These are phyloP conservation scores for Exsudoporus frostii DNA, from an alignment of 768 basidiomycete species.

Conservation along the genomic window DNA sequence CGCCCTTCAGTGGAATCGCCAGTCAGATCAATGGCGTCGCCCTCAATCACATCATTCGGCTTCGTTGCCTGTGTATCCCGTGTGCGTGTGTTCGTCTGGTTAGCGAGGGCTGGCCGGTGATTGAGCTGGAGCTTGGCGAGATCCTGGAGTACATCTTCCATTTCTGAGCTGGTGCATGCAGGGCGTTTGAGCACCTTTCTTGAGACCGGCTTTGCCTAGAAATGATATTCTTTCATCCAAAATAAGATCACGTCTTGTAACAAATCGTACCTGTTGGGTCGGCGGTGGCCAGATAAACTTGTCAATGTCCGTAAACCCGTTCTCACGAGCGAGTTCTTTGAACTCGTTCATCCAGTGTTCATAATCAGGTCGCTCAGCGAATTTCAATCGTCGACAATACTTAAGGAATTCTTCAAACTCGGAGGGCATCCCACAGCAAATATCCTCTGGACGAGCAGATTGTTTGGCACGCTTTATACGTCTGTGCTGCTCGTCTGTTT, in stretches of 20 bases:
- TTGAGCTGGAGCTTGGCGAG: slow-evolving; percentile 58
- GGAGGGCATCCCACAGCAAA: slow-evolving; percentile 65
- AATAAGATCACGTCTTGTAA: background rate
- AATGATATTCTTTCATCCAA: background rate
- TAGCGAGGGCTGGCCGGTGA: slow-evolving; percentile 48
- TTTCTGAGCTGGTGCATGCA: slow-evolving; percentile 37
- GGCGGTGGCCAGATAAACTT: slow-evolving; percentile 74
- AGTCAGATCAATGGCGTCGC: slow-evolving; percentile 47
- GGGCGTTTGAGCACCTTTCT: slow-evolving; percentile 14
- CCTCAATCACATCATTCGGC: slow-evolving; percentile 18
- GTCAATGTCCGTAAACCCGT: slow-evolving; percentile 56
- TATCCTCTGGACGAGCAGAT: slow-evolving; percentile 55
- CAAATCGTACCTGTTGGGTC: slow-evolving; percentile 29
- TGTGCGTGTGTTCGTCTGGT: slow-evolving; percentile 42
- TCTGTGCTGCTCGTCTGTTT: slow-evolving; percentile 60
- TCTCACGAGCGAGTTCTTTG: slow-evolving; percentile 53
- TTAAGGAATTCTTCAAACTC: slow-evolving; percentile 76
- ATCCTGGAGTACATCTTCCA: slow-evolving; percentile 56
- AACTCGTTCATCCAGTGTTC: slow-evolving; percentile 63
- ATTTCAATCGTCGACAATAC: slow-evolving; percentile 67
- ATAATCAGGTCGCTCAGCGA: slow-evolving; percentile 70
- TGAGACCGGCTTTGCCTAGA: slow-evolving; percentile 31
- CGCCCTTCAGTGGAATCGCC: slow-evolving; percentile 34
- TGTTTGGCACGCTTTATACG: slow-evolving; percentile 64
- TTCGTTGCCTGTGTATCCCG: slow-evolving; percentile 34